Conservation (phyloP, 441 rosid genomes). For the Populus tomentosa region DNA sequence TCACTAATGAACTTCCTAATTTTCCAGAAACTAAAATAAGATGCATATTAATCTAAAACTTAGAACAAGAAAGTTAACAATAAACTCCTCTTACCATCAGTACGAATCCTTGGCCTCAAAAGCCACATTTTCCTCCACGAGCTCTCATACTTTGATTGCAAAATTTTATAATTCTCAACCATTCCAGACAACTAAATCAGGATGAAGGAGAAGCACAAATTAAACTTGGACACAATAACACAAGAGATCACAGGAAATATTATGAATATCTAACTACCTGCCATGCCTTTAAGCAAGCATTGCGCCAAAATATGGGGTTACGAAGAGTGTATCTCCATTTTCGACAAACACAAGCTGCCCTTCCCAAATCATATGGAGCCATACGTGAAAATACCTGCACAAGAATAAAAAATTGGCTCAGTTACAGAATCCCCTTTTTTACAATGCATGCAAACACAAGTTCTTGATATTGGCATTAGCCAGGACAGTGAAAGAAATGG, state of each 20-base stretch:
- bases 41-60: background rate
- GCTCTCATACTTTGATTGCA: conserved; percentile 79
- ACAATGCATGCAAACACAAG: conserved; percentile 1
- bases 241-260: conserved; percentile 1
- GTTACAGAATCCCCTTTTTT: background rate
- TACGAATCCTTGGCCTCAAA: conserved; percentile 75
- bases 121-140: conserved; percentile 99
- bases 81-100: conserved; percentile 56
- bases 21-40: background rate
- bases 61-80: background rate
- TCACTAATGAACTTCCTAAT: background rate
- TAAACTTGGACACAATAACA: background rate
- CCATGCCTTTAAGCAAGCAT: conserved; percentile 92
- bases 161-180: conserved; percentile 70
- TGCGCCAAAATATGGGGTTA: conserved; percentile 92
- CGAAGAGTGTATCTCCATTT: conserved; percentile 94
- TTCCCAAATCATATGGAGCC: conserved; percentile 81
- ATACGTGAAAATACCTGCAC: conserved; percentile 76
- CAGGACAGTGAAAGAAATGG: background rate
- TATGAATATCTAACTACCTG: conserved; percentile 39
- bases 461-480: background rate
- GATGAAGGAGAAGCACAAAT: conserved; percentile 6
- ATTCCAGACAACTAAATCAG: conserved; percentile 58
- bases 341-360: conserved; percentile 84
- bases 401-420: conserved; percentile 12